Base-by-base conservation (phyloP, 495 filamentous ascomycete species). In the Neurospora sp. region DNA sequence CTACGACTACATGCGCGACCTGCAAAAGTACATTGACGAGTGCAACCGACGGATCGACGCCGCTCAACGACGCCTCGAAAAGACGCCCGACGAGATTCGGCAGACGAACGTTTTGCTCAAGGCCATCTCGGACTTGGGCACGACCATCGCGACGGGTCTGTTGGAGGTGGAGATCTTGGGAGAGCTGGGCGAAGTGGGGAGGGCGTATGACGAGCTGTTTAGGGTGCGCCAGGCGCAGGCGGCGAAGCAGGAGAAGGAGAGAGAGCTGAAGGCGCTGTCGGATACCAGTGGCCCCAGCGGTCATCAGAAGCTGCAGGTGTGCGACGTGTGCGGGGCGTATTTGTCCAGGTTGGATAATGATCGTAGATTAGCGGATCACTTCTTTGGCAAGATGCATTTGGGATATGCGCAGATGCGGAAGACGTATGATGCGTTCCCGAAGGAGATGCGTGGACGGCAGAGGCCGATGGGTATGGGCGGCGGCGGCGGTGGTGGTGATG, bases 351-450 rank as follows among this genome's bases (percentile, higher is more conserved):
- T 99, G 34, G 96, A 99, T 79, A 99, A 99, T 78, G 96, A 99
- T 79, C 88, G 96, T 24, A 86, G 96, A 38, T 79, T 99, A 81
- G 96, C 96, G 37, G 96, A 99, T 81, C 96, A 99, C 78, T 99
- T 99, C 82, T 98, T 97, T 81, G 96, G 96, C 39, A 99, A 99
- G 85, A 98, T 99, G 96, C 96, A 99, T 79, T 85, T 99, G 78
- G 96, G 96, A 0, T 99, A 98, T 80, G 95, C 96, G 40, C 92
- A 97, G 84, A 99, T 99, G 96, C 89, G 96, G 75, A 96, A 93
- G 86, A 94, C 92, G 15, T 92, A 86, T 77, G 96, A 97, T 75
- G 84, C 86, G n/a, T 87, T 99, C 72, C 91, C 91, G 72, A 93
- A 93, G 82, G 96, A 99, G 80, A 84, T 97, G 73, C 90, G 92